Conservation (phyloP, 495 filamentous ascomycete species). For the Penicillium waksmanii region DNA sequence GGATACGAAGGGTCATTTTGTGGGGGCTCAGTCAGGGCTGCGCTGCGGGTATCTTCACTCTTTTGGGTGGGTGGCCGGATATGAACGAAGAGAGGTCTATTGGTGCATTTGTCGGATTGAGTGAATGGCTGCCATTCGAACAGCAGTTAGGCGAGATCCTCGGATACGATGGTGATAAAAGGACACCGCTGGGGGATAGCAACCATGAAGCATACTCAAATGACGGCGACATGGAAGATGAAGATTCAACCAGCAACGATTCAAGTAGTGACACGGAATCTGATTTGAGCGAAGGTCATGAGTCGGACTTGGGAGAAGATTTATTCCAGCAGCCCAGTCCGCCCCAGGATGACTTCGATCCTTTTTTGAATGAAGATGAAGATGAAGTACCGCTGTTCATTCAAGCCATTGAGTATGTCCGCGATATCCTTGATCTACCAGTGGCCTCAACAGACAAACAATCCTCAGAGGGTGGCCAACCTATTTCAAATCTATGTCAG, state of each 20-base stretch:
- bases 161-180: neutral
- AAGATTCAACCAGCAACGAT: too few relatives aligned
- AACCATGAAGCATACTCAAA: neutral
- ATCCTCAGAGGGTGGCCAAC: neutral
- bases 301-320: slow-evolving; percentile 14
- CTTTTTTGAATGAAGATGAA: slow-evolving; percentile 19
- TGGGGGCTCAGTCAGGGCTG: slow-evolving; percentile 62
- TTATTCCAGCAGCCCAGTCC: slow-evolving; percentile 9
- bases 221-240: slow-evolving; percentile 8
- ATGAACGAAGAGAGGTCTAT: slow-evolving; percentile 16
- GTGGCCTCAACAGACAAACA: slow-evolving; percentile 4
- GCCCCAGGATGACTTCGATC: slow-evolving; percentile 11
- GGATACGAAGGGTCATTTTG: slow-evolving; percentile 47
- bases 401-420: slow-evolving; percentile 21
- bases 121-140: slow-evolving; percentile 58
- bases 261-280: slow-evolving; percentile 9
- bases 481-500: slow-evolving; percentile 7
- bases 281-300: neutral
- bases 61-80: slow-evolving; percentile 46
- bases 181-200: too few relatives aligned
- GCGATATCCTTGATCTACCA: slow-evolving; percentile 22
- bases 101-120: slow-evolving; percentile 57
- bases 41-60: slow-evolving; percentile 47
- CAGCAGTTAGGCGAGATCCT: slow-evolving; percentile 35
- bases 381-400: slow-evolving; percentile 11